Evolutionary conservation across 1,139 yeast species (phyloP).

Genomic region (Kodamaea alishanica): DNA sequence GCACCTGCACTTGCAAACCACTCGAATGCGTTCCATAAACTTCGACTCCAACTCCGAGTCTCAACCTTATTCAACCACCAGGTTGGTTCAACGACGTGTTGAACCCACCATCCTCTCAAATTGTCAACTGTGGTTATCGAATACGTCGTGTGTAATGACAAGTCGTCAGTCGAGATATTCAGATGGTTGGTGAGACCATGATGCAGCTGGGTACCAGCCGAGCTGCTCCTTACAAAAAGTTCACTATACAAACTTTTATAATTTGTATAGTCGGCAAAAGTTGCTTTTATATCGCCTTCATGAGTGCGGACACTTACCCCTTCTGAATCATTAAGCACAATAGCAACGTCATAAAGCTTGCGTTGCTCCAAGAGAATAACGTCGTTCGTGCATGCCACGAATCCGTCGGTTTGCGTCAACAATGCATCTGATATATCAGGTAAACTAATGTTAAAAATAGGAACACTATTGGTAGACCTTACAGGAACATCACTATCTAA

Average conservation of each 20-base stretch:
- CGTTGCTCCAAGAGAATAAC: slow-evolving; percentile 57
- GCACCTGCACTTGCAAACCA: slow-evolving; percentile 86
- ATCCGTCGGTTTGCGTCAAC: slow-evolving; percentile 29
- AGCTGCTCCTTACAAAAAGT: slow-evolving; percentile 14
- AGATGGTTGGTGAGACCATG: slow-evolving; percentile 12
- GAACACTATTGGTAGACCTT: slow-evolving; percentile 30
- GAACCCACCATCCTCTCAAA: slow-evolving; percentile 12
- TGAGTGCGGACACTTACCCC: slow-evolving; percentile 11
- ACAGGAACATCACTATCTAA: slow-evolving; percentile 13
- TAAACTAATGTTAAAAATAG: slow-evolving; percentile 64
- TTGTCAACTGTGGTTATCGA: slow-evolving; percentile 14
- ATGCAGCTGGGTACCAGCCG: slow-evolving; percentile 1
- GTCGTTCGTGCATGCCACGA: slow-evolving; percentile 69
- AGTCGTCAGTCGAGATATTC: slow-evolving; percentile 19
- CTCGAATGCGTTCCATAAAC: slow-evolving; percentile 66
- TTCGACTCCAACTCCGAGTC: slow-evolving; percentile 59
- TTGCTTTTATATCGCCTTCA: slow-evolving; percentile 8
- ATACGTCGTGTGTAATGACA: slow-evolving; percentile 19
- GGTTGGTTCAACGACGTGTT: slow-evolving; percentile 27
- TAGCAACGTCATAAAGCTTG: slow-evolving; percentile 51
- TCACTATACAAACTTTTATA: slow-evolving; percentile 34
- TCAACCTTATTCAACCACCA: slow-evolving; percentile 52
- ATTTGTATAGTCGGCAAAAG: slow-evolving; percentile 30
- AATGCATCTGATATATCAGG: slow-evolving; percentile 41
- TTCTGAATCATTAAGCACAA: slow-evolving; percentile 30